Evolutionary conservation across 1,284 basidiomycete genomes (phyloP), one percentile per base, ranked within the genome.

Genomic region (Cerioporus squamosus): DNA sequence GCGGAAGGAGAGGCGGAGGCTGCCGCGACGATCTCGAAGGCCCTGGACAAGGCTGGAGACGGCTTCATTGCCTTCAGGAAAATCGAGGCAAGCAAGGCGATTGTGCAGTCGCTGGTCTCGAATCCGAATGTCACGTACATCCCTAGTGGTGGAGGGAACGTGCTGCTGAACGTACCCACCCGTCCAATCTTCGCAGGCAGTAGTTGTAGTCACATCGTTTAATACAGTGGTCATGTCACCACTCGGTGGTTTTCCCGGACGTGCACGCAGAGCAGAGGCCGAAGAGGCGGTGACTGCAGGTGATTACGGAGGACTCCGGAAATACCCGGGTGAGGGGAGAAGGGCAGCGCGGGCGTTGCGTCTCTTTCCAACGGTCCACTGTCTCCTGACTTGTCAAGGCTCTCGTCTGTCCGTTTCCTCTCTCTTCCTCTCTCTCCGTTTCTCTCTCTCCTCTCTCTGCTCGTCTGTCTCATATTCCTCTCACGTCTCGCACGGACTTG

Each of bases 1-100:
- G 96, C 97, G 2, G 97, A 99, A 76, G 97, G 97, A 61, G 97
- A 99, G 79, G 97, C 97, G 4, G 96, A 99, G 78, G 97, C 97
- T 9, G 95, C 95, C 6, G 79, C 87, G 57, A 96, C 95, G 57
- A 98, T 99, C 71, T 97, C 94, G 15, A 84, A 81, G 61, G 94
- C 97, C n/a, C 77, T 98, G 71, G 91, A 94, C 70, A 94, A 91
- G 79, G 96, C 95, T 2, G 97, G 97, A 18, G 95, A 98, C 70
- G 97, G 94, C 39, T 94, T 98, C 75, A 87, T 99, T 55, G 91
- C 95, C 61, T 88, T 99, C 74, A 85, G 96, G 69, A 94, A 96
- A 77, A 99, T 99, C 70, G 97, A 99, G 79, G 94, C 97, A 43
- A 93, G 92, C 81, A 95, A 98, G 80, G 96, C 97, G 58, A 98